Percentiles rank a stretch among this genome's conserved stretches.
phyloP scores from a whole-genome alignment of 139 green algal genomes.

The Microglena sp. region DNA sequence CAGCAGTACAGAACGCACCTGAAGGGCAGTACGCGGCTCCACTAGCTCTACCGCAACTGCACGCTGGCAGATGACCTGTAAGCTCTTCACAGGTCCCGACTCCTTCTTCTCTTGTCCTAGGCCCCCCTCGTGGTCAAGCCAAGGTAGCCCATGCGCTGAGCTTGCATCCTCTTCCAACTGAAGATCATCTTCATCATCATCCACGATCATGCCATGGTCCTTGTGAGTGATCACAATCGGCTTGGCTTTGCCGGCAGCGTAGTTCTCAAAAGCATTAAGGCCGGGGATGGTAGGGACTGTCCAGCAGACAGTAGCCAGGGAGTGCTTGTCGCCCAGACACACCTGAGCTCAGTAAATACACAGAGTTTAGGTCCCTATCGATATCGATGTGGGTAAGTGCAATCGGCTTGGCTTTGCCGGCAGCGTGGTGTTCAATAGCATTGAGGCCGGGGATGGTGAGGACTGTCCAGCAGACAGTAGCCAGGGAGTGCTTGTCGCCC shows the following conservation, averaged over 20 bases:
- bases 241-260: constrained; percentile 6
- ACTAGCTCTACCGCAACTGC: background rate
- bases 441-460: background rate
- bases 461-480: constrained; percentile 48
- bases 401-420: constrained; percentile 7
- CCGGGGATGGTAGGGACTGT: background rate
- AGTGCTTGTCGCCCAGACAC: constrained; percentile 87
- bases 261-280: background rate
- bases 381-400: no score
- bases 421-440: background rate
- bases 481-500: constrained; percentile 86
- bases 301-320: constrained; percentile 65
- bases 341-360: no score
- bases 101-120: background rate
- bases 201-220: no score
- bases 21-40: background rate
- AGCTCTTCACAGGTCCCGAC: background rate
- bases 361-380: no score
- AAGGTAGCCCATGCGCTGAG: no score
- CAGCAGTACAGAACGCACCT: background rate
- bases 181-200: no score
- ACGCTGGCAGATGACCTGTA: constrained; percentile 1
- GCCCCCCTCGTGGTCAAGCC: no score
- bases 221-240: no score
- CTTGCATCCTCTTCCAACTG: no score